Percentiles rank a stretch among this genome's conserved stretches.
These are phyloP conservation scores for Pseudonectria foliicola DNA, from an alignment of 2,329 filamentous ascomycete species.

Conservation along the genomic window DNA sequence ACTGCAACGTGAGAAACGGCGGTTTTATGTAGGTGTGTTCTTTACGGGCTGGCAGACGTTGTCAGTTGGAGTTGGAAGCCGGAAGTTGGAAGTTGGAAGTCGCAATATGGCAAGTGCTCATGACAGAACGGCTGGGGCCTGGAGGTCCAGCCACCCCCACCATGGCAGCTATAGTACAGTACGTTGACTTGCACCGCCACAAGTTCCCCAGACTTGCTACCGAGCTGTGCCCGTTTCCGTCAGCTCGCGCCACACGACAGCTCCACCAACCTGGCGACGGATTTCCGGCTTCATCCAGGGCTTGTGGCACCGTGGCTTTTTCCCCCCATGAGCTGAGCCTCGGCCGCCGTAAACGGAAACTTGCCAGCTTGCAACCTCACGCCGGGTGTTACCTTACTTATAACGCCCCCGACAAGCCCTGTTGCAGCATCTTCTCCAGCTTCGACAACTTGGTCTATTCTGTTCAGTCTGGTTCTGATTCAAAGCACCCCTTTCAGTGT, in stretches of 20 bases:
- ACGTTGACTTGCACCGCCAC: too few relatives aligned
- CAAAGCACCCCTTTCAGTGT: too few relatives aligned
- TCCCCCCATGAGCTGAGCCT: conserved; percentile 10
- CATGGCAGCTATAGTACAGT: too few relatives aligned
- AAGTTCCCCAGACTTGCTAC: too few relatives aligned
- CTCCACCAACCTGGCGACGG: conserved; percentile 21
- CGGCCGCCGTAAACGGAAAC: conserved; percentile 10
- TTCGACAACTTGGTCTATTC: too few relatives aligned
- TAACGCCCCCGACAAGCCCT: neutral
- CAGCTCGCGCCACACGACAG: conserved; percentile 3
- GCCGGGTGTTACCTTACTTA: conserved; percentile 8
- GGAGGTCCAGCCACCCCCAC: too few relatives aligned
- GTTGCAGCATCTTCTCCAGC: neutral
- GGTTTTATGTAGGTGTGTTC: too few relatives aligned
- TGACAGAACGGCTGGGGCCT: too few relatives aligned
- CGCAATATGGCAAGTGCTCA: neutral
- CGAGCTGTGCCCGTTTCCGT: conserved; percentile 8
- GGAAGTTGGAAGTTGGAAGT: neutral
- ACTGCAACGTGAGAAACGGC: neutral
- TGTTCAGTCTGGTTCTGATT: too few relatives aligned
- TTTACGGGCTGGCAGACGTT: too few relatives aligned
- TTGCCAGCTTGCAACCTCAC: conserved; percentile 21
- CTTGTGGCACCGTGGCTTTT: conserved; percentile 26
- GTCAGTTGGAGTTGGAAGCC: too few relatives aligned
- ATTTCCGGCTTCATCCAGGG: neutral